Evolutionary conservation across 73 alveolate genomes (phyloP).

Genomic region (Tetrahymena malaccensis): DNA sequence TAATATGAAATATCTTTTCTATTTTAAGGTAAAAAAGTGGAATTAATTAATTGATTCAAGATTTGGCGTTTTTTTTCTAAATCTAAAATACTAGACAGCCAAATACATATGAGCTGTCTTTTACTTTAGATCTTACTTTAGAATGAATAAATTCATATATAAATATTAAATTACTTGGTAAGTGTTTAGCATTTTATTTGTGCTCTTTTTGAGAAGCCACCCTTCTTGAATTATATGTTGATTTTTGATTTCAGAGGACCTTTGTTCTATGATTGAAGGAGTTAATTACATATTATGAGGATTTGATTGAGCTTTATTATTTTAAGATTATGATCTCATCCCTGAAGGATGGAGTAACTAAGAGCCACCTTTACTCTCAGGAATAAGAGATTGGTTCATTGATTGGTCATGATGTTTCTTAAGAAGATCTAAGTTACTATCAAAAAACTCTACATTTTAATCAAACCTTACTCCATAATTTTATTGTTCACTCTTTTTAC

Average conservation of each 20-base stretch:
- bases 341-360: neutral
- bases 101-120: neutral
- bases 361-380: neutral
- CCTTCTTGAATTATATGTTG: neutral
- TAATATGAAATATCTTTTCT: neutral
- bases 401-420: neutral
- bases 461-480: neutral
- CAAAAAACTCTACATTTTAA: neutral
- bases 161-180: neutral
- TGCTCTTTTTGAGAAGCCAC: neutral
- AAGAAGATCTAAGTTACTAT: neutral
- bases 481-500: neutral
- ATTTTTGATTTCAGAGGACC: neutral
- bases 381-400: neutral
- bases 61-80: no score
- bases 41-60: neutral
- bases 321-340: neutral
- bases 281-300: neutral
- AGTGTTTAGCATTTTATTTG: neutral
- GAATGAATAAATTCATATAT: neutral
- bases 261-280: neutral
- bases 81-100: no score
- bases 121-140: neutral
- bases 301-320: neutral
- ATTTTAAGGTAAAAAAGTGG: neutral